Base-by-base conservation (phyloP, 495 filamentous ascomycete genomes). In the Terfezia claveryi region DNA sequence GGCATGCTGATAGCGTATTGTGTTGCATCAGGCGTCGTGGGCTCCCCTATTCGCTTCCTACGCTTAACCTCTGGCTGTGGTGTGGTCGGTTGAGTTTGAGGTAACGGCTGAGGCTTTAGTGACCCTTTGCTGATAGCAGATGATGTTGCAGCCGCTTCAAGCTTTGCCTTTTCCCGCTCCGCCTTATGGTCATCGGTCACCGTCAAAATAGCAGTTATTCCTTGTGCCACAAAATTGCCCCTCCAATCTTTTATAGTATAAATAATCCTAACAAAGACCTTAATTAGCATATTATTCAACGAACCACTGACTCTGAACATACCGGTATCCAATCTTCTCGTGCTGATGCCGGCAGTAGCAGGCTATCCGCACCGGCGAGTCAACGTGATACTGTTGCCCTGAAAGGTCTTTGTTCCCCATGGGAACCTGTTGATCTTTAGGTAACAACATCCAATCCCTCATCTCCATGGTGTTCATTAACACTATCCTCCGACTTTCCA, bases 161-260 rank as follows among this genome's bases (percentile, higher is more conserved):
- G 53, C 37, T 59, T 41, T 37, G 60, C 38, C 36, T 58, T 59
- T 10, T 59, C 55, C 3, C 59, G 55, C 56, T 83, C 80, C 3
- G 85, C 88, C 67, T 96, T 96, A 69, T 96, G 89, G 64, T 96
- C 88, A 67, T 96, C 89, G 1, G 89, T 95, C 61, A 96, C 94
- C 74, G 94, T 82, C 55, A 94, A 91, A 0, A 85, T 81, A 37
- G 78, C 76, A 6, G 85, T 87, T 27, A 94, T 80, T n/a, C 77
- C 75, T 62, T 96, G 89, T 17, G 87, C 82, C 52, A 94, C 67
- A 20, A 92, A 68, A 46, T 79, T 78, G 62, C 77, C 80, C 54
- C 74, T 62, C 58, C 80, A 75, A 69, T 93, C 84, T 62, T 87
- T 92, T 53, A 96, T 69, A 2, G 89, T 95, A 64, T 94, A 91